Conservation (phyloP, 2,329 filamentous ascomycete species). For the Penicillium palitans region DNA sequence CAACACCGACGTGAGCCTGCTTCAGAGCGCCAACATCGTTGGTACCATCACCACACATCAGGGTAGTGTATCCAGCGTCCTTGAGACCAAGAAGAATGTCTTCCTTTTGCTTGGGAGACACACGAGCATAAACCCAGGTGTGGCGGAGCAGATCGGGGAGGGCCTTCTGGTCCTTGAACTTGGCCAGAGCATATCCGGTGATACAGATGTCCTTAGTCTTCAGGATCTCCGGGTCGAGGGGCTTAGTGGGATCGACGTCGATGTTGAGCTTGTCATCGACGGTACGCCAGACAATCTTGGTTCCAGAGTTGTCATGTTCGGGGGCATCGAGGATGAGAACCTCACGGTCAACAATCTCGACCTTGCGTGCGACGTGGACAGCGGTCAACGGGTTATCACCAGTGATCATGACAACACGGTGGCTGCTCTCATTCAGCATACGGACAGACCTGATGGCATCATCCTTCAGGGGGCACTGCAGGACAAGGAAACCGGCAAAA, state of each 20-base stretch:
- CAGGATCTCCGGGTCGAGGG: slow-evolving; percentile 78
- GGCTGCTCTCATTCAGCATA: slow-evolving; percentile 98
- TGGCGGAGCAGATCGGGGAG: slow-evolving; percentile 78
- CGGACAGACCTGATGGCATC: slow-evolving; percentile 91
- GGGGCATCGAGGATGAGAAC: slow-evolving; percentile 93
- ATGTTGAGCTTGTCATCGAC: slow-evolving; percentile 88
- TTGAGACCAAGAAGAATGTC: slow-evolving; percentile 96
- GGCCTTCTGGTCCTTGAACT: slow-evolving; percentile 78
- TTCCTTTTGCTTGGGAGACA: slow-evolving; percentile 98
- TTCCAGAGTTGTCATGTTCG: slow-evolving; percentile 78
- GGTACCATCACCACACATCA: slow-evolving; percentile 98
- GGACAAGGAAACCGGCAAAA: slow-evolving; percentile 92
- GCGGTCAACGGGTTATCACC: slow-evolving; percentile 97
- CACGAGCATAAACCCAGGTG: slow-evolving; percentile 96
- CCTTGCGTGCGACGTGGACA: slow-evolving; percentile 89
- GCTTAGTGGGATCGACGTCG: slow-evolving; percentile 77
- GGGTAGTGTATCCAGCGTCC: slow-evolving; percentile 93
- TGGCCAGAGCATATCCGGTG: slow-evolving; percentile 87
- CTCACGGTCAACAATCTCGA: slow-evolving; percentile 96
- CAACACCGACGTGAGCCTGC: slow-evolving; percentile 95
- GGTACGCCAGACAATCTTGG: slow-evolving; percentile 88
- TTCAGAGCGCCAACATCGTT: slow-evolving; percentile 98
- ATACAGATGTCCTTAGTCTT: slow-evolving; percentile 88
- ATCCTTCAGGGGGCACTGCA: slow-evolving; percentile 94
- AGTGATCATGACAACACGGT: slow-evolving; percentile 98